Percentiles rank a stretch among this genome's conserved stretches.
Evolutionary conservation across 2,329 filamentous ascomycete genomes (phyloP).

Genomic region (Fusarium gaditjirri): DNA sequence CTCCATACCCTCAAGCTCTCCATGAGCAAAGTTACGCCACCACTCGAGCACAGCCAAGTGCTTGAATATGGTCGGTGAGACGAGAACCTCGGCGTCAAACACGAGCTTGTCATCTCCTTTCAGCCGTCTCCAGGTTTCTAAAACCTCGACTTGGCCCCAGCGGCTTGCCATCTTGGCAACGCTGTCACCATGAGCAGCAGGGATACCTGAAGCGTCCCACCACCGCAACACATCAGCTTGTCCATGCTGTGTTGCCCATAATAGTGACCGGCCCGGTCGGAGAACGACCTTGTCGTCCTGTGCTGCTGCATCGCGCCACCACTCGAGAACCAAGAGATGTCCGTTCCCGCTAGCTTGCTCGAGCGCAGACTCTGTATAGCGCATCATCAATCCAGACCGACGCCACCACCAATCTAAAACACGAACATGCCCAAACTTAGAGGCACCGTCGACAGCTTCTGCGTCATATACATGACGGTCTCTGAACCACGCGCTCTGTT

Average conservation of each 20-base stretch:
- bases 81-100: constrained; percentile 84
- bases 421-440: constrained; percentile 83
- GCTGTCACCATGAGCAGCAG: constrained; percentile 81
- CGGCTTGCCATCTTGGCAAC: constrained; percentile 87
- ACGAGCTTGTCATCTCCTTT: constrained; percentile 75
- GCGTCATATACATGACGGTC: constrained; percentile 83
- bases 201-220: constrained; percentile 87
- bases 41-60: constrained; percentile 88
- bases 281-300: constrained; percentile 69
- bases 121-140: constrained; percentile 81
- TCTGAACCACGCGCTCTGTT: constrained; percentile 81
- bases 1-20: constrained; percentile 64
- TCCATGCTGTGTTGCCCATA: constrained; percentile 85
- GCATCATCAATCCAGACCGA: constrained; percentile 78
- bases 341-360: constrained; percentile 89
- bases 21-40: constrained; percentile 80
- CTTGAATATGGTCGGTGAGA: constrained; percentile 87
- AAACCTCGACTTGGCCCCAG: constrained; percentile 83
- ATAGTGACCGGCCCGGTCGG: constrained; percentile 85
- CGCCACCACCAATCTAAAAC: constrained; percentile 94
- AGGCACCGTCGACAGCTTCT: constrained; percentile 89
- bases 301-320: constrained; percentile 83
- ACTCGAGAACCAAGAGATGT: constrained; percentile 86
- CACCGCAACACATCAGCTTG: constrained; percentile 81
- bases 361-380: constrained; percentile 87